A percentile compares a stretch with the other conserved stretches of the same genome.
Evolutionary conservation across 495 filamentous ascomycete species (phyloP).

Genomic region (Letharia columbiana): DNA sequence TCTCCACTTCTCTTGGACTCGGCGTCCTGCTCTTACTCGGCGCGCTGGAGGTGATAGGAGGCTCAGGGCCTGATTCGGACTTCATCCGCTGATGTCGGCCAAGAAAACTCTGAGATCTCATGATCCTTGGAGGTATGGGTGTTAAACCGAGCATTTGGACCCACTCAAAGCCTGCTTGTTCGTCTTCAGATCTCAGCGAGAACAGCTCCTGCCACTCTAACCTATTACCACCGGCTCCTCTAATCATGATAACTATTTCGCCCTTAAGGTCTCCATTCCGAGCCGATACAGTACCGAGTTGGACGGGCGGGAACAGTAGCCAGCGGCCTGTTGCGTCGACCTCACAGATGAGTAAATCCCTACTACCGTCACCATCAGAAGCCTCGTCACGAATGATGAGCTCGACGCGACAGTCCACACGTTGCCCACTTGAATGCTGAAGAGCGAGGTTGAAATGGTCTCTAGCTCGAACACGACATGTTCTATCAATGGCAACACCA

Average conservation of each 20-base stretch:
- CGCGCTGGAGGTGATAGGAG: slow-evolving; percentile 31
- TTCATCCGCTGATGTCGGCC: slow-evolving; percentile 18
- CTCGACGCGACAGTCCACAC: slow-evolving; percentile 83
- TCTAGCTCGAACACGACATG: slow-evolving; percentile 70
- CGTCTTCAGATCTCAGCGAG: slow-evolving; percentile 57
- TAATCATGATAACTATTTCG: slow-evolving; percentile 78
- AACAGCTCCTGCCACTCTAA: slow-evolving; percentile 72
- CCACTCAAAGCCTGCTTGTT: slow-evolving; percentile 79
- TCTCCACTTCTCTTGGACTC: slow-evolving; percentile 49
- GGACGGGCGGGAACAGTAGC: slow-evolving; percentile 82
- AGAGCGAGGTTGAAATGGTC: slow-evolving; percentile 84
- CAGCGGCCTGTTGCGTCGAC: slow-evolving; percentile 67
- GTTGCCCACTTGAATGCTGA: slow-evolving; percentile 80
- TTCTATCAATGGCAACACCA: slow-evolving; percentile 61
- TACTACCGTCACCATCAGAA: slow-evolving; percentile 44
- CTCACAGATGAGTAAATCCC: slow-evolving; percentile 87
- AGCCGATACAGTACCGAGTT: slow-evolving; percentile 61
- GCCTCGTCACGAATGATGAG: slow-evolving; percentile 74
- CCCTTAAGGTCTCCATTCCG: slow-evolving; percentile 60
- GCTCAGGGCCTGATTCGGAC: slow-evolving; percentile 10
- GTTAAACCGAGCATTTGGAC: slow-evolving; percentile 66
- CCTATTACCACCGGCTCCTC: slow-evolving; percentile 38
- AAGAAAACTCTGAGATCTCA: slow-evolving; percentile 44
- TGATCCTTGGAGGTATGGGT: slow-evolving; percentile 63
- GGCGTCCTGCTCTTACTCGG: slow-evolving; percentile 38